A percentile compares a stretch with the other conserved stretches of the same genome.
Conservation (phyloP, 2,329 filamentous ascomycete species). For the Aspergillus tanneri region DNA sequence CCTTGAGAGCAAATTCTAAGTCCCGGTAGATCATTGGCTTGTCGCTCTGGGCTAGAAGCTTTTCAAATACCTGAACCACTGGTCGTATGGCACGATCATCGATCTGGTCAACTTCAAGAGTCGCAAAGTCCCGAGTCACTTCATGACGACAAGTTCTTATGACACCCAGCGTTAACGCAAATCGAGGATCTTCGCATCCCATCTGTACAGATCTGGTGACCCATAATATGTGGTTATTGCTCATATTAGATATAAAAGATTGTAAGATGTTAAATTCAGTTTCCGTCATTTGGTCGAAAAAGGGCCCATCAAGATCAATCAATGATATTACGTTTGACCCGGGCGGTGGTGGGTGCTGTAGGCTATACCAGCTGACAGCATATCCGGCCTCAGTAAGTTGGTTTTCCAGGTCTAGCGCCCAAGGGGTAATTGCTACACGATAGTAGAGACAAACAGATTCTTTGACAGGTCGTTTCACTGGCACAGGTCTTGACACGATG, state of each 20-base stretch:
- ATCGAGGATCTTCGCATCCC: constrained; percentile 14
- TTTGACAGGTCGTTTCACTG: not conserved
- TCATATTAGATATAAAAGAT: not conserved
- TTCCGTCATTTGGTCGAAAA: constrained; percentile 9
- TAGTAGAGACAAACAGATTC: constrained; percentile 2
- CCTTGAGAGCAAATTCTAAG: constrained; percentile 15
- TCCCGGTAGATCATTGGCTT: constrained; percentile 1
- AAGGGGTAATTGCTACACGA: not conserved
- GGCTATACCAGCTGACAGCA: constrained; percentile 3
- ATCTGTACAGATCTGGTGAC: constrained; percentile 10
- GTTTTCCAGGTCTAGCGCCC: constrained; percentile 7
- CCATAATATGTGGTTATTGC: constrained; percentile 9
- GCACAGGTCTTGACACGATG: constrained; percentile 6
- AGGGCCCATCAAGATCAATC: constrained; percentile 15
- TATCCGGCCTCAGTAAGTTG: constrained; percentile 7
- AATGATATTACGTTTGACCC: constrained; percentile 12
- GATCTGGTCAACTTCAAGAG: constrained; percentile 15
- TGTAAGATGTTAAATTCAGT: constrained; percentile 3
- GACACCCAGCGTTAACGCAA: constrained; percentile 10
- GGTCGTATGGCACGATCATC: constrained; percentile 3
- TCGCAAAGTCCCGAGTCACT: constrained; percentile 6
- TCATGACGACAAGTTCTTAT: constrained; percentile 16
- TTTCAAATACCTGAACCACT: constrained; percentile 6
- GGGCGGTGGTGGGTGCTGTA: not conserved
- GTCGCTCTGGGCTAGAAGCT: not conserved